Percentiles rank a stretch among this genome's conserved stretches.
These are phyloP conservation scores for Dendrocalamus latiflorus DNA, from an alignment of 202 grass and related monocot species.

Conservation along the genomic window DNA sequence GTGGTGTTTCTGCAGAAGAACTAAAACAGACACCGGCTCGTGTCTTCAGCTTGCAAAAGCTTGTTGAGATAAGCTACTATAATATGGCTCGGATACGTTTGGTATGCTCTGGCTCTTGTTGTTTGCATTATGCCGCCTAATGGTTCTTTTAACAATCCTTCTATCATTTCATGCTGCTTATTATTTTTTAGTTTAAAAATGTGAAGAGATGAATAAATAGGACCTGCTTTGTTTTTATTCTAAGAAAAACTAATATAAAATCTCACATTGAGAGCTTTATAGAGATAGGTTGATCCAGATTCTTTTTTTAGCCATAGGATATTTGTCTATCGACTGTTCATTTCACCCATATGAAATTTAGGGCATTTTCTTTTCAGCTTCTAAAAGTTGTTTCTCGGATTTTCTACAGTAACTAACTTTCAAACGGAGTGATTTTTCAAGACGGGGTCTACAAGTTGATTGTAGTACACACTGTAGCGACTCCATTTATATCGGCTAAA, in stretches of 20 bases:
- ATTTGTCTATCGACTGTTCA: not conserved
- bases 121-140: constrained; percentile 16
- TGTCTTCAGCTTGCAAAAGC: constrained; percentile 97
- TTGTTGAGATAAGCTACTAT: constrained; percentile 99
- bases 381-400: too few species aligned
- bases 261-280: not conserved
- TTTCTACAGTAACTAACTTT: too few species aligned
- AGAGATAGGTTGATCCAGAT: not conserved
- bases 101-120: constrained; percentile 48
- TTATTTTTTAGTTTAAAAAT: not conserved
- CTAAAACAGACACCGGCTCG: constrained; percentile 92
- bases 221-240: not conserved
- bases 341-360: not conserved
- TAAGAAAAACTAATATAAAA: not conserved
- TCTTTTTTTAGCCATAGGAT: not conserved
- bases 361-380: too few species aligned
- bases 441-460: too few species aligned
- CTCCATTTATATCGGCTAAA: too few species aligned
- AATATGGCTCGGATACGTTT: constrained; percentile 98
- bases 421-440: too few species aligned
- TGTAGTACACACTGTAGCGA: too few species aligned
- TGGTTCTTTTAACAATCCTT: not conserved
- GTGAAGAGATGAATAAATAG: not conserved
- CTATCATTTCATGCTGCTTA: not conserved
- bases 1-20: constrained; percentile 92